These are phyloP conservation scores for Pueraria montana DNA, from an alignment of 306 rosid genomes.

Conservation along the genomic window DNA sequence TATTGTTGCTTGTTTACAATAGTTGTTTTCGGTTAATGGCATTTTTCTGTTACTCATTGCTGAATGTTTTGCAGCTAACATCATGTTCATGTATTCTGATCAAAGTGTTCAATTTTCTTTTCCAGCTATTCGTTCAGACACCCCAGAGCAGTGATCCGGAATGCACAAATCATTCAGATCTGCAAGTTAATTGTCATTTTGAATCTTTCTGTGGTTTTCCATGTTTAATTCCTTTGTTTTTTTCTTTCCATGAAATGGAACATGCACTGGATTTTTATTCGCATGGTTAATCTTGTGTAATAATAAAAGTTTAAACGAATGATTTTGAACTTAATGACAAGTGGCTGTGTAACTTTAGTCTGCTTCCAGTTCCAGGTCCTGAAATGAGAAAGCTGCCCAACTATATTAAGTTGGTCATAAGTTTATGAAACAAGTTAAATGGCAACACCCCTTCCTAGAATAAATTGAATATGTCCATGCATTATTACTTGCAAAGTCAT, in stretches of 20 bases:
- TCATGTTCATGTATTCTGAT: slow-evolving; percentile 37
- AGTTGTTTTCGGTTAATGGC: not conserved
- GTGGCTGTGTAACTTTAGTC: slow-evolving; percentile 7
- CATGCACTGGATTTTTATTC: slow-evolving; percentile 32
- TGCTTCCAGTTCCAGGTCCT: not conserved
- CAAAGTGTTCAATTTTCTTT: not conserved
- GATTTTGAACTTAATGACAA: slow-evolving; percentile 16
- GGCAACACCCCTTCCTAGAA: not conserved
- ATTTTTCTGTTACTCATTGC: not conserved
- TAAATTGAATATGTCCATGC: not conserved
- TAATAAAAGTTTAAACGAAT: slow-evolving; percentile 41
- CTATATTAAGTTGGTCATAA: not conserved
- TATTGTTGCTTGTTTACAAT: not conserved
- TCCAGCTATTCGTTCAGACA: slow-evolving; percentile 70
- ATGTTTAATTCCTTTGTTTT: slow-evolving; percentile 27
- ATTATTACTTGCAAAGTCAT: not conserved
- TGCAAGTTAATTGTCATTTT: slow-evolving; percentile 33
- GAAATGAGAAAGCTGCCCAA: slow-evolving; percentile 6
- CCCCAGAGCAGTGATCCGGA: slow-evolving; percentile 50
- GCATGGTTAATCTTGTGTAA: slow-evolving; percentile 52
- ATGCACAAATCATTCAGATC: slow-evolving; percentile 25
- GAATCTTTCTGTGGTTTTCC: slow-evolving; percentile 36
- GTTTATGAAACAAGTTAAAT: slow-evolving; percentile 8
- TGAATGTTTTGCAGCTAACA: not conserved
- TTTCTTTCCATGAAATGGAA: slow-evolving; percentile 37